phyloP scores from a whole-genome alignment of 2,329 filamentous ascomycete species.

The Phaeosphaeriaceae sp. region DNA sequence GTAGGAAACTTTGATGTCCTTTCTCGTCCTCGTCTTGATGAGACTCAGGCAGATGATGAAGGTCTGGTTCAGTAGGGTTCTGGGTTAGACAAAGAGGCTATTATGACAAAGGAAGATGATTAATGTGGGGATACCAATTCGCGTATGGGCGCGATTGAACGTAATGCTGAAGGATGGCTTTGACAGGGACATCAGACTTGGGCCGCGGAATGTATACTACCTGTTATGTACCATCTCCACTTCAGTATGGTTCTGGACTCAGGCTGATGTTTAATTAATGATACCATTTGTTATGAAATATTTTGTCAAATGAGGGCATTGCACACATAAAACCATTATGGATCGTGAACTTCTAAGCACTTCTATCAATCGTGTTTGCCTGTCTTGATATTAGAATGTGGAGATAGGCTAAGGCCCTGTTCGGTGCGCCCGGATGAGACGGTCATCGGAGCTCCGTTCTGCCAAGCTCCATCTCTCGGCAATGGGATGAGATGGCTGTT shows the following conservation, averaged over 20 bases:
- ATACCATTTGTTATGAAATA: conserved; percentile 19
- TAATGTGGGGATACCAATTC: too few species aligned
- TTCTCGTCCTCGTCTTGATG: conserved; percentile 31
- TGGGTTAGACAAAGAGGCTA: conserved; percentile 13
- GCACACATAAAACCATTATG: background rate
- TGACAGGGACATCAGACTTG: background rate
- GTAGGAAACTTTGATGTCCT: conserved; percentile 46
- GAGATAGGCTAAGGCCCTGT: background rate
- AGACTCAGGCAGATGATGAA: conserved; percentile 38
- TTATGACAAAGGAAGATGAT: background rate
- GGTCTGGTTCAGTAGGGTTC: conserved; percentile 41
- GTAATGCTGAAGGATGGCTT: background rate
- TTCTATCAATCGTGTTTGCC: background rate
- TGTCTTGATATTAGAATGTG: background rate
- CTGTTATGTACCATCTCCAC: conserved; percentile 39
- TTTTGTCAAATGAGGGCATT: background rate
- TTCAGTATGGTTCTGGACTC: conserved; percentile 20
- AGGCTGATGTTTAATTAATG: conserved; percentile 15
- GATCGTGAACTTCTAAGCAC: background rate
- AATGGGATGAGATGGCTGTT: too few species aligned
- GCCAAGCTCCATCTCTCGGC: too few species aligned
- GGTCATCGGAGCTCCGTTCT: too few species aligned
- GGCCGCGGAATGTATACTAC: conserved; percentile 26
- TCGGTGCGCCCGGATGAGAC: too few species aligned
- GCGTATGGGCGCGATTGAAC: background rate